phyloP scores from a whole-genome alignment of 2,329 filamentous ascomycete species.

The Aspergillus terreus region DNA sequence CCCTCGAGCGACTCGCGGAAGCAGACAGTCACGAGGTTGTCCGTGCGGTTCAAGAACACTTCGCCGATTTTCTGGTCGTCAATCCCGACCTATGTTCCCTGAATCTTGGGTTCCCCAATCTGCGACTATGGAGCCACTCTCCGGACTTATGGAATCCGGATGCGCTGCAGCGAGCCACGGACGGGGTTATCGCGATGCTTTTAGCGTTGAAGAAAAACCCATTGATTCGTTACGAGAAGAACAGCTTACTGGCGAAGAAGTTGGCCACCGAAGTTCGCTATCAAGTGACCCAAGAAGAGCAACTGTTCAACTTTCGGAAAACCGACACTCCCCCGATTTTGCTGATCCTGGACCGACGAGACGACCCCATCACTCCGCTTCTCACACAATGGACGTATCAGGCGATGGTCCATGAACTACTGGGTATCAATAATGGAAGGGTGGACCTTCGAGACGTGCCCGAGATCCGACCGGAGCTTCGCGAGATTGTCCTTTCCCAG shows the following conservation, averaged over 20 bases:
- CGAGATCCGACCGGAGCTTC: slow-evolving; percentile 79
- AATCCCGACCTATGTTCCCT: slow-evolving; percentile 91
- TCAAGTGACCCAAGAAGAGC: slow-evolving; percentile 90
- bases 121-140: slow-evolving; percentile 74
- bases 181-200: slow-evolving; percentile 79
- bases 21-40: slow-evolving; percentile 98
- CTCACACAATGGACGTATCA: slow-evolving; percentile 99
- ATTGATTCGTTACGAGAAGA: slow-evolving; percentile 87
- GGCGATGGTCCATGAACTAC: slow-evolving; percentile 97
- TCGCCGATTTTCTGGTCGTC: slow-evolving; percentile 91
- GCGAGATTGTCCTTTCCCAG: slow-evolving; percentile 90
- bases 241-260: slow-evolving; percentile 86
- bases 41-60: slow-evolving; percentile 89
- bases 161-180: slow-evolving; percentile 77
- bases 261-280: slow-evolving; percentile 89
- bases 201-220: slow-evolving; percentile 95
- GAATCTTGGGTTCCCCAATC: slow-evolving; percentile 66
- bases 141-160: slow-evolving; percentile 91
- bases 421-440: slow-evolving; percentile 92
- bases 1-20: slow-evolving; percentile 87
- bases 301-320: slow-evolving; percentile 92
- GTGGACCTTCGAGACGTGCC: slow-evolving; percentile 83
- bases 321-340: slow-evolving; percentile 93
- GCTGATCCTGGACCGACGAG: slow-evolving; percentile 82
- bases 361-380: slow-evolving; percentile 90